These are phyloP conservation scores for Gorgonomyces haynaldii DNA, from an alignment of 192 early-diverging fungal species.

Conservation along the genomic window DNA sequence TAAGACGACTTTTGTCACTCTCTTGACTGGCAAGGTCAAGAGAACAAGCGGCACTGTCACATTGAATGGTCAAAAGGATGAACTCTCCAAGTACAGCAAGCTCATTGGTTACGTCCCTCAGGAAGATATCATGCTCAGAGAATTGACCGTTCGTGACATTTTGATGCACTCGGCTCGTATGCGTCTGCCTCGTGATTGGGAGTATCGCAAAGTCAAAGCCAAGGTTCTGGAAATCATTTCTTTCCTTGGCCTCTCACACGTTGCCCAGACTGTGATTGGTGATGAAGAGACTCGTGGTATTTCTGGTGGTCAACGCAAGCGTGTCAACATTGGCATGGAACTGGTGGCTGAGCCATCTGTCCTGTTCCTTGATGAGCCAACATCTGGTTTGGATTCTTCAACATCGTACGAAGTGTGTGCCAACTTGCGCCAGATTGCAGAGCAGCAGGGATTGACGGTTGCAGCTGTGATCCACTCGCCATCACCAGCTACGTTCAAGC, in stretches of 20 bases:
- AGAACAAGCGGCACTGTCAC: slow-evolving; percentile 38
- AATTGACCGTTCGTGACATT: slow-evolving; percentile 56
- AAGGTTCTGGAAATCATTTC: slow-evolving; percentile 45
- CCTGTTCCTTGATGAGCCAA: slow-evolving; percentile 63
- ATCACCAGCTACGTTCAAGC: slow-evolving; percentile 45
- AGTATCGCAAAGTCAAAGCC: slow-evolving; percentile 27
- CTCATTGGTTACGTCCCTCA: slow-evolving; percentile 65
- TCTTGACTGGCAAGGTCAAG: slow-evolving; percentile 52
- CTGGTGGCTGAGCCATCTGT: slow-evolving; percentile 44
- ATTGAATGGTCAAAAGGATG: slow-evolving; percentile 46
- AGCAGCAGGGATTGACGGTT: slow-evolving; percentile 44
- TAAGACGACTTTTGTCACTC: slow-evolving; percentile 48
- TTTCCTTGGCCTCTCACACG: slow-evolving; percentile 43
- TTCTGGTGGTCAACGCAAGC: slow-evolving; percentile 61
- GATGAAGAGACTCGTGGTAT: slow-evolving; percentile 54
- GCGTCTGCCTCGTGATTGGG: slow-evolving; percentile 41
- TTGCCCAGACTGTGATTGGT: slow-evolving; percentile 45
- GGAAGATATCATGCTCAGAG: slow-evolving; percentile 57
- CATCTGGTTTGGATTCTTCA: slow-evolving; percentile 55
- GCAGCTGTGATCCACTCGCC: slow-evolving; percentile 69
- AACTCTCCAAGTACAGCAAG: slow-evolving; percentile 49
- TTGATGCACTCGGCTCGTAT: slow-evolving; percentile 55
- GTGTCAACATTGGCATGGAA: slow-evolving; percentile 73
- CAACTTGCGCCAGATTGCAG: slow-evolving; percentile 47
- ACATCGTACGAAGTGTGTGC: slow-evolving; percentile 53